phyloP scores from a whole-genome alignment of 768 basidiomycete species.

The Xerocomellus intermedius region DNA sequence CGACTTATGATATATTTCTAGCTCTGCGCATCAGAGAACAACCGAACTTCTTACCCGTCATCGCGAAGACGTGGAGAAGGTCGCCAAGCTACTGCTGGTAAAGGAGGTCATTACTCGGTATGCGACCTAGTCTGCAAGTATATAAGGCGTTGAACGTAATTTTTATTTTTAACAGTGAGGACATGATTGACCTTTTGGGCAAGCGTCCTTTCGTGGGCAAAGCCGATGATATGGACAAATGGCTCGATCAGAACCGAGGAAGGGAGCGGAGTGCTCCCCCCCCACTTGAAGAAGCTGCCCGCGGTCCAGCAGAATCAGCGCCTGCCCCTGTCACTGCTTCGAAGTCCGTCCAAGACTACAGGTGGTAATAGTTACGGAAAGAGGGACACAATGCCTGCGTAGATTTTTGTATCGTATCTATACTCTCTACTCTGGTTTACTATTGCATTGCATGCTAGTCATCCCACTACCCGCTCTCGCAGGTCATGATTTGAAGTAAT shows the following conservation, averaged over 20 bases:
- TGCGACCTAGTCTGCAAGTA: slow-evolving; percentile 18
- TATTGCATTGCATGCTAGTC: slow-evolving; percentile 47
- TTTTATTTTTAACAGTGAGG: slow-evolving; percentile 53
- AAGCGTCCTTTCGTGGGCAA: slow-evolving; percentile 77
- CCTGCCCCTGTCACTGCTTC: slow-evolving; percentile 52
- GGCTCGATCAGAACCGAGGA: slow-evolving; percentile 81
- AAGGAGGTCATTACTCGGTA: slow-evolving; percentile 96
- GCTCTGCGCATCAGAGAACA: slow-evolving; percentile 81
- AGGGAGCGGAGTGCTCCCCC: slow-evolving; percentile 61
- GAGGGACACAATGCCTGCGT: slow-evolving; percentile 2
- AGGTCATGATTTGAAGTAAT: neutral
- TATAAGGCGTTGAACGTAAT: neutral
- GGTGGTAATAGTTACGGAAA: slow-evolving; percentile 11
- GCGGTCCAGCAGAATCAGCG: slow-evolving; percentile 39
- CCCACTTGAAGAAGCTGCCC: slow-evolving; percentile 50
- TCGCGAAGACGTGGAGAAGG: slow-evolving; percentile 87
- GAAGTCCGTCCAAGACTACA: slow-evolving; percentile 34
- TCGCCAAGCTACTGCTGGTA: slow-evolving; percentile 85
- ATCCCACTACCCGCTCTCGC: slow-evolving; percentile 6
- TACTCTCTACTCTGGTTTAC: slow-evolving; percentile 41
- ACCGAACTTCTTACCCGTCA: slow-evolving; percentile 77
- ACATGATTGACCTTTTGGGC: slow-evolving; percentile 82
- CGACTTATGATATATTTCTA: slow-evolving; percentile 26
- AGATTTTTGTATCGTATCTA: slow-evolving; percentile 26
- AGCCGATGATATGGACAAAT: slow-evolving; percentile 94